These are phyloP conservation scores for Dillenia turbinata DNA, from an alignment of 164 flowering plant species.

Conservation along the genomic window DNA sequence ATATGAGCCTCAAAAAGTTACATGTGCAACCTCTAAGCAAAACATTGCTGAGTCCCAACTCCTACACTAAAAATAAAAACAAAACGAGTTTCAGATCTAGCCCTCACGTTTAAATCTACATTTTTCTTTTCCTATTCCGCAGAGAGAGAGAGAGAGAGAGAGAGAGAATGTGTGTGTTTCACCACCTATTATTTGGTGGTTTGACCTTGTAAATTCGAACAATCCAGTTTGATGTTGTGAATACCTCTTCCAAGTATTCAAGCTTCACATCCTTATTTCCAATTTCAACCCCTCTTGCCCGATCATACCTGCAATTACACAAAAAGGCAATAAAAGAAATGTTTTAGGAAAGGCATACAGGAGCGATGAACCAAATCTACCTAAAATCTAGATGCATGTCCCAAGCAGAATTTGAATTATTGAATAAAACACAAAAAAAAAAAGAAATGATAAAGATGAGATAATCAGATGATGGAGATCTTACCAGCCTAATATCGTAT, in stretches of 20 bases:
- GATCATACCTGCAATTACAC: slow-evolving; percentile 63
- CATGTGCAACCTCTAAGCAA: too few species aligned
- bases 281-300: slow-evolving; percentile 97
- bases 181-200: slow-evolving; percentile 88
- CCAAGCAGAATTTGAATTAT: too few species aligned
- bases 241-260: slow-evolving; percentile 95
- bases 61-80: not conserved
- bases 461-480: too few species aligned
- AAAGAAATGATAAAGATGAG: too few species aligned
- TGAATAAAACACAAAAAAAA: too few species aligned
- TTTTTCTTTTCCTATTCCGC: slow-evolving; percentile 10
- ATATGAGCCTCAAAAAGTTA: too few species aligned
- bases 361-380: too few species aligned
- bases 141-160: slow-evolving; percentile 2
- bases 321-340: too few species aligned
- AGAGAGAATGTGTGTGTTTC: slow-evolving; percentile 17
- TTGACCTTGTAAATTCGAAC: slow-evolving; percentile 96
- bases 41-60: too few species aligned
- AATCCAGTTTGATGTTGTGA: slow-evolving; percentile 96
- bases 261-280: slow-evolving; percentile 95
- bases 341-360: too few species aligned
- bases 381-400: too few species aligned
- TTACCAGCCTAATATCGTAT: too few species aligned
- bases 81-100: slow-evolving; percentile 7
- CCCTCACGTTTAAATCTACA: slow-evolving; percentile 15